Evolutionary conservation across 73 alveolate genomes (phyloP), one percentile per base, ranked within the genome.

Genomic region (Diophrys appendiculata): DNA sequence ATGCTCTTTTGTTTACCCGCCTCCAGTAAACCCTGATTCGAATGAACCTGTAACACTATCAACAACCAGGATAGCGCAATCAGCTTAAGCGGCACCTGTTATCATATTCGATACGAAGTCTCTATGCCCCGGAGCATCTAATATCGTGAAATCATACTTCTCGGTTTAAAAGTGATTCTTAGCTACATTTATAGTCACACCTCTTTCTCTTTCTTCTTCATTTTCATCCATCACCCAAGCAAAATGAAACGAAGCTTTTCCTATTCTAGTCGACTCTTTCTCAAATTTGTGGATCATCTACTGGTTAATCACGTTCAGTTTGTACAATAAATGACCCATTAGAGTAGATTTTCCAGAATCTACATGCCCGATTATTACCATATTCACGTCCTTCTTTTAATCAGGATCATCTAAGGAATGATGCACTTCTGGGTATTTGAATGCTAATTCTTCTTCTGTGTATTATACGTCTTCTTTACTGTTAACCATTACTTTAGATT

Each of bases 81-180:
- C 99, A 23, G 99, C 99, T 60, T 93, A 79, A 1, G 96, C 86
- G 0, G 99, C 98, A 5, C 99, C 99, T 30, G 98, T 83, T 54
- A 98, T 95, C 99, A 98, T 97, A 84, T 93, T 93, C 2, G 99
- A 99, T 22, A 97, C 97, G 73, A 96, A 98, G 90, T 98, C 99
- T 67, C 83, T 67, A 79, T 98, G 99, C 28, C 99, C 99, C 13
- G 99, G 99, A 27, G 99, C 99, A 86, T 98, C 99, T 74, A 98
- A 79, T 0, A 98, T 91, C 53, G 92, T 77, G 65, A 94, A 72
- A 30, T 88, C 84, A 83, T 90, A 88, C 65, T 67, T 85, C 43
- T 88, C 87, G 52, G 98, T 89, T 55, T 83, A 77, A 80, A 96
- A 95, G 75, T 85, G 90, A 79, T 95, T 95, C 72, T 79, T 91